phyloP scores from a whole-genome alignment of 306 rosid species.

The Cicer bijugum region DNA sequence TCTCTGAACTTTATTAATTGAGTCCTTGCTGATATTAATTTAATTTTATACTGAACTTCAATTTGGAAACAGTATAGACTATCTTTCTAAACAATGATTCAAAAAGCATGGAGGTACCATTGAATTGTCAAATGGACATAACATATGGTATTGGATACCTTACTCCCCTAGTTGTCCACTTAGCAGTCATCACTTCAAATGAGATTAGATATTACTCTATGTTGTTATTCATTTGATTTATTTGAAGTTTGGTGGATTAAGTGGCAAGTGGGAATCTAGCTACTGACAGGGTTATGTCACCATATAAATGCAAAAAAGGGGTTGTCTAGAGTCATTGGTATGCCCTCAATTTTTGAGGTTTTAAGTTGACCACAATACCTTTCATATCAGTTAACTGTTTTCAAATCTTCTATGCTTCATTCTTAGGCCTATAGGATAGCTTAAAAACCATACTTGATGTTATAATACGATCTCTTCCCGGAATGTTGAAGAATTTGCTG shows the following conservation, averaged over 20 bases:
- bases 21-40: slow-evolving; percentile 29
- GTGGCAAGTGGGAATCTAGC: slow-evolving; percentile 72
- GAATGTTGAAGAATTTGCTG: slow-evolving; percentile 55
- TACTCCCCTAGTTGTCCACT: slow-evolving; percentile 32
- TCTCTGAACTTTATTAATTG: slow-evolving; percentile 15
- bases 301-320: slow-evolving; percentile 52
- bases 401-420: slow-evolving; percentile 38
- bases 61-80: slow-evolving; percentile 29
- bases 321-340: slow-evolving; percentile 64
- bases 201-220: slow-evolving; percentile 42
- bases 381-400: slow-evolving; percentile 43
- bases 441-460: slow-evolving; percentile 50
- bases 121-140: slow-evolving; percentile 35
- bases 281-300: slow-evolving; percentile 60
- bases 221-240: slow-evolving; percentile 52
- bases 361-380: slow-evolving; percentile 41
- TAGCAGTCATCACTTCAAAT: slow-evolving; percentile 41
- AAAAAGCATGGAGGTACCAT: not conserved
- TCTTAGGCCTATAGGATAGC: slow-evolving; percentile 46
- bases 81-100: slow-evolving; percentile 24
- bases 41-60: slow-evolving; percentile 31
- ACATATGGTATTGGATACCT: slow-evolving; percentile 19
- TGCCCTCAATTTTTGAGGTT: slow-evolving; percentile 53
- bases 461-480: slow-evolving; percentile 45
- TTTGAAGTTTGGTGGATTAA: slow-evolving; percentile 65